These are phyloP conservation scores for Penicillium polonicum DNA, from an alignment of 2,329 filamentous ascomycete genomes.

Conservation along the genomic window DNA sequence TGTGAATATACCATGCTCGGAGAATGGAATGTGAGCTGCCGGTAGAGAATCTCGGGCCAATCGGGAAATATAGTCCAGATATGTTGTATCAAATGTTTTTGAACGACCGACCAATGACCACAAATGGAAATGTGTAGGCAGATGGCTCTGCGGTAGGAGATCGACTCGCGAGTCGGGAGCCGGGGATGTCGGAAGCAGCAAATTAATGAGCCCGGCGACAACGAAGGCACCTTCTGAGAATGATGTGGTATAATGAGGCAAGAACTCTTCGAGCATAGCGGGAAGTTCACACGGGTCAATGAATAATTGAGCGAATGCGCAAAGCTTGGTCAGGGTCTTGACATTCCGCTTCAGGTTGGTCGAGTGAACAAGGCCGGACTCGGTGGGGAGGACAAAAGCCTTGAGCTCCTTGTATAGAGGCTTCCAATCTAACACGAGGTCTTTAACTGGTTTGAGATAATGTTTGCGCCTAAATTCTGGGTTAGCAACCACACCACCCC, in stretches of 20 bases:
- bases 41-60: slow-evolving; percentile 79
- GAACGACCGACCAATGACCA: slow-evolving; percentile 94
- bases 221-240: slow-evolving; percentile 91
- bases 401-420: slow-evolving; percentile 93
- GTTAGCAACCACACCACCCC: slow-evolving; percentile 19
- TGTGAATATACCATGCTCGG: slow-evolving; percentile 86
- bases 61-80: slow-evolving; percentile 86
- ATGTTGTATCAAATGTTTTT: slow-evolving; percentile 78
- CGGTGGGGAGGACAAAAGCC: slow-evolving; percentile 79
- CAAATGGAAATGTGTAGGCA: slow-evolving; percentile 93
- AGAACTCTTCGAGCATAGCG: slow-evolving; percentile 74
- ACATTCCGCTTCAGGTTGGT: slow-evolving; percentile 65
- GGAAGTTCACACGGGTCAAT: slow-evolving; percentile 86
- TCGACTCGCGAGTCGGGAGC: slow-evolving; percentile 65
- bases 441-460: slow-evolving; percentile 85
- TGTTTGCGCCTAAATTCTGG: slow-evolving; percentile 72
- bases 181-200: slow-evolving; percentile 81
- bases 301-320: slow-evolving; percentile 85
- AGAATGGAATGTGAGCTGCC: slow-evolving; percentile 73
- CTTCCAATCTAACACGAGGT: slow-evolving; percentile 89
- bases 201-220: slow-evolving; percentile 81
- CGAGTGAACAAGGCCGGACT: slow-evolving; percentile 65
- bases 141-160: slow-evolving; percentile 81
- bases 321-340: slow-evolving; percentile 80
- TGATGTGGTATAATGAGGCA: slow-evolving; percentile 89